phyloP scores from a whole-genome alignment of 2,329 filamentous ascomycete species.

The Nectriaceae sp. region DNA sequence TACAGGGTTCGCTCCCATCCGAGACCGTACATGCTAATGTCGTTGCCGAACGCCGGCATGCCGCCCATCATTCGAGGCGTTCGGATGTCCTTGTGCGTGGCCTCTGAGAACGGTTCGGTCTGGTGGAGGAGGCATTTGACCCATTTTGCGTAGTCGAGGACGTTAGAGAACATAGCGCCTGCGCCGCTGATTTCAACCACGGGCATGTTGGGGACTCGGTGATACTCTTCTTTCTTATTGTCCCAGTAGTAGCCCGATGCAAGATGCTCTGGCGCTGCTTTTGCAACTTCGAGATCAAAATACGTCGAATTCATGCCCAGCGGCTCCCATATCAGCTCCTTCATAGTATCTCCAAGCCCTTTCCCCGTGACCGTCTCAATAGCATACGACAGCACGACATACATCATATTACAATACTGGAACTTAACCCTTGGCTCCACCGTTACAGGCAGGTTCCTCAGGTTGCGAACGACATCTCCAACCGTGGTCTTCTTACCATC shows the following conservation, averaged over 20 bases:
- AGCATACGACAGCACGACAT: conserved; percentile 44
- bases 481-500: conserved; percentile 32
- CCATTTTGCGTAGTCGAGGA: conserved; percentile 55
- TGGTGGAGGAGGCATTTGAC: conserved; percentile 46
- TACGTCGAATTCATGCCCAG: conserved; percentile 49
- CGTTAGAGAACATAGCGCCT: conserved; percentile 46
- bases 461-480: conserved; percentile 40
- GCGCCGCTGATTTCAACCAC: conserved; percentile 39
- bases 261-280: conserved; percentile 29
- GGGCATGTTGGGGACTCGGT: conserved; percentile 27
- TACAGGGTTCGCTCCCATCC: conserved; percentile 32
- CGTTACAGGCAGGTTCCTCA: conserved; percentile 47
- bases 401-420: conserved; percentile 56
- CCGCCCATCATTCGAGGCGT: conserved; percentile 34
- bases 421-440: conserved; percentile 46
- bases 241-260: conserved; percentile 46
- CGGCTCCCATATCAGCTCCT: conserved; percentile 44
- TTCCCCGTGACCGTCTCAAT: conserved; percentile 44
- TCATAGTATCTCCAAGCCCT: conserved; percentile 43
- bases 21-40: conserved; percentile 29
- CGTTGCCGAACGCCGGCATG: conserved; percentile 8
- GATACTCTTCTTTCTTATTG: conserved; percentile 22
- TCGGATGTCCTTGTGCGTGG: conserved; percentile 31
- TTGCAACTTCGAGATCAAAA: conserved; percentile 30
- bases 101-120: conserved; percentile 22